Conservation (phyloP, 1,284 basidiomycete genomes). For the Singerocomus rubriflavus region DNA sequence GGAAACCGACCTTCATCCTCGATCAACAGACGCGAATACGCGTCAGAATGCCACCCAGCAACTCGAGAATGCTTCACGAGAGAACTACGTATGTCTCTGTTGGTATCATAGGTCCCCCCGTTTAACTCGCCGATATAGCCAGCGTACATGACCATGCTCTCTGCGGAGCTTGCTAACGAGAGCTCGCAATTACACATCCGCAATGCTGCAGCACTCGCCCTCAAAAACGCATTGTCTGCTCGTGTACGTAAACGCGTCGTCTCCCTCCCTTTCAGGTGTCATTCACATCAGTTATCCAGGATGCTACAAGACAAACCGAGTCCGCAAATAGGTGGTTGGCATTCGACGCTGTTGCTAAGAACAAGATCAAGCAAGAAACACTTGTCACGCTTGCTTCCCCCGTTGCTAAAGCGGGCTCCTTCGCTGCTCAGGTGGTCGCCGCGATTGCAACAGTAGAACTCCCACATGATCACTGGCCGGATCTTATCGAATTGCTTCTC, state of each 20-base stretch:
- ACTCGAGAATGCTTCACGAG: constrained; percentile 79
- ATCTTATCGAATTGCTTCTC: constrained; percentile 86
- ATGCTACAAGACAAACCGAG: constrained; percentile 73
- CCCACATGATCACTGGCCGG: constrained; percentile 84
- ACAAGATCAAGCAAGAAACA: constrained; percentile 86
- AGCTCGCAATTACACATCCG: constrained; percentile 72
- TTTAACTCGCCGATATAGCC: constrained; percentile 50
- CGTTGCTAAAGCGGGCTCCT: constrained; percentile 73
- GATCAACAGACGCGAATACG: constrained; percentile 66
- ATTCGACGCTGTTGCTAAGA: constrained; percentile 66
- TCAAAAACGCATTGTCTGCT: constrained; percentile 95
- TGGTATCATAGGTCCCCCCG: constrained; percentile 16
- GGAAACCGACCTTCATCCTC: constrained; percentile 16
- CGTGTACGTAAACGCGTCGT: constrained; percentile 58
- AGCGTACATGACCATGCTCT: constrained; percentile 87
- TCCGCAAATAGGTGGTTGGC: constrained; percentile 80
- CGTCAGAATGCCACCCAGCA: constrained; percentile 88
- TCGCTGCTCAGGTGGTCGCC: constrained; percentile 91
- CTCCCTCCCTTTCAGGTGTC: constrained; percentile 1
- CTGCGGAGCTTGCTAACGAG: constrained; percentile 78
- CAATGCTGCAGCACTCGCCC: constrained; percentile 91
- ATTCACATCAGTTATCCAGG: constrained; percentile 45
- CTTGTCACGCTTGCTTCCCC: constrained; percentile 81
- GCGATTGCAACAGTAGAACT: constrained; percentile 94
- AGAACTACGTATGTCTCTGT: constrained; percentile 72